phyloP scores from a whole-genome alignment of 2,329 filamentous ascomycete genomes.

The Fusarium domesticum region DNA sequence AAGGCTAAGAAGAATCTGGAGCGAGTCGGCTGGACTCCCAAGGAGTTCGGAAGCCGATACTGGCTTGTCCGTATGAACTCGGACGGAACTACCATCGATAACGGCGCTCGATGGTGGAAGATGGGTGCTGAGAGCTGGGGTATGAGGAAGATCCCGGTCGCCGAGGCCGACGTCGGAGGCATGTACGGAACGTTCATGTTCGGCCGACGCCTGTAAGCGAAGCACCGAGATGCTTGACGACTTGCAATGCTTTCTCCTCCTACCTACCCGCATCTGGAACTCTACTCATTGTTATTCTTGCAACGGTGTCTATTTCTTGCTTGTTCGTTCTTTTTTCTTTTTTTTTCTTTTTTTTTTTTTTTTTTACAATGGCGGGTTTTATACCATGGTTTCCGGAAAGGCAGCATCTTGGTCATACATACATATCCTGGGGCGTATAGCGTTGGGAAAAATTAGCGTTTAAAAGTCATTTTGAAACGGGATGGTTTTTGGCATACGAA shows the following conservation, averaged over 20 bases:
- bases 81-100: constrained; percentile 35
- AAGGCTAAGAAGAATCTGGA: constrained; percentile 60
- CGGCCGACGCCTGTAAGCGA: constrained; percentile 51
- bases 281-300: constrained; percentile 21
- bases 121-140: constrained; percentile 83
- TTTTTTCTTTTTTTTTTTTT: constrained; percentile 13
- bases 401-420: constrained; percentile 23
- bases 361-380: constrained; percentile 12
- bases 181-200: constrained; percentile 80
- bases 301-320: too few relatives aligned
- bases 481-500: constrained; percentile 23
- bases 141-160: constrained; percentile 89
- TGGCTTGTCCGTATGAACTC: constrained; percentile 62
- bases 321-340: too few relatives aligned
- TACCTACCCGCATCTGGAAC: constrained; percentile 8
- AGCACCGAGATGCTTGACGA: constrained; percentile 30
- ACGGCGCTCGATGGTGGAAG: constrained; percentile 68
- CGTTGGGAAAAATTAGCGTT: constrained; percentile 25
- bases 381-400: neutral
- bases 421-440: constrained; percentile 28
- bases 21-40: constrained; percentile 66
- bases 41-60: constrained; percentile 63
- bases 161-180: constrained; percentile 84
- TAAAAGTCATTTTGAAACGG: constrained; percentile 29
- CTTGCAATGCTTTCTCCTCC: constrained; percentile 33